Base-by-base conservation (phyloP, 169 alveolate species). In the Eimeria maxima region DNA sequence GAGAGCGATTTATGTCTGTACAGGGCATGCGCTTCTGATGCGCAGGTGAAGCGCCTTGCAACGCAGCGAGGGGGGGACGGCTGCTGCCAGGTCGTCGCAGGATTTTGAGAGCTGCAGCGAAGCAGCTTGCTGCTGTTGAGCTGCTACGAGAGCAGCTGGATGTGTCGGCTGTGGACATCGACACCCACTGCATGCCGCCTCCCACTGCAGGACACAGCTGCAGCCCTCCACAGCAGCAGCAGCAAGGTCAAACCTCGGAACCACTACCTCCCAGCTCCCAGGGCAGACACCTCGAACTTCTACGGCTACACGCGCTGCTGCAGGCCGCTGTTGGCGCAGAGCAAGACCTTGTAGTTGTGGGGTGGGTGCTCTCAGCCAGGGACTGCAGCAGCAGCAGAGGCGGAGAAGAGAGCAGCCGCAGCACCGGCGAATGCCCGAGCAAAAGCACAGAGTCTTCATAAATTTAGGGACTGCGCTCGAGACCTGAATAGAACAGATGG, bases 261-360 rank as follows among this genome's bases (percentile, higher is more conserved):
- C 0, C 92, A 0, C 22, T 53, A 47, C n/a, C 92, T 18, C 33
- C 10, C 18, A 14, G 29, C 18, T 69, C 42, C 20, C 22, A 69
- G 29, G 42, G 74, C 50, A 42, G 42, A n/a, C 29, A 24, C n/a
- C 55, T 83, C 22, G 92, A 83, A 69, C n/a, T 55, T 13, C 74
- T 83, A 76, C 92, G 92, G 42, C 38, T 83, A 20, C 73, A 83
- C 22, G 92, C 92, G 50, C 92, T 83, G 42, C 92, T 83, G 45
- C 92, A 83, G 27, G 92, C 92, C 4, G 92, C 92, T 29, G 92
- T 83, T 3, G 92, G 92, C 53, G 76, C 74, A 83, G 92, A 83
- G 76, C 76, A 83, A 27, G 92, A 83, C 74, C 57, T 83, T 11
- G 74, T 83, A 33, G 50, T 83, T 45, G 92, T 83, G 42, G 92